Evolutionary conservation across 1,139 yeast species (phyloP).

Genomic region (Hemisphaericaspora xylofermentans): DNA sequence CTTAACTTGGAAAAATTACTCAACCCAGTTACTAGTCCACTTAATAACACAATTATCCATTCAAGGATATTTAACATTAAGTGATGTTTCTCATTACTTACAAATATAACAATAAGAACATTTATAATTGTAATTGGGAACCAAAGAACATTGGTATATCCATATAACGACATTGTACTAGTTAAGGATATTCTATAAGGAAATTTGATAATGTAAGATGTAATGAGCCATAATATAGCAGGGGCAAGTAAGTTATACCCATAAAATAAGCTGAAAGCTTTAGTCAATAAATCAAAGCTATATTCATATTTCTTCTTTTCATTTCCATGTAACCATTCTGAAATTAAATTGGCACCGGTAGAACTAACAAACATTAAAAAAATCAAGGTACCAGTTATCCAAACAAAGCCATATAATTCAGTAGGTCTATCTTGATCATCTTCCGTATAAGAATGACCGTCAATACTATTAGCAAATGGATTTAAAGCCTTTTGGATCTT

Average conservation of each 20-base stretch:
- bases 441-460: slow-evolving; percentile 16
- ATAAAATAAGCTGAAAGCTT: slow-evolving; percentile 65
- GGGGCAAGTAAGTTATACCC: slow-evolving; percentile 74
- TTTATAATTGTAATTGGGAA: slow-evolving; percentile 68
- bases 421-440: slow-evolving; percentile 40
- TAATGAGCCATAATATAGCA: slow-evolving; percentile 44
- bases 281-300: slow-evolving; percentile 60
- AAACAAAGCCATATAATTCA: slow-evolving; percentile 79
- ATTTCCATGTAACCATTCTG: slow-evolving; percentile 46
- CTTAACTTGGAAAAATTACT: slow-evolving; percentile 46
- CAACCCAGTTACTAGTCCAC: slow-evolving; percentile 49
- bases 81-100: slow-evolving; percentile 37
- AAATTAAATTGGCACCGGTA: slow-evolving; percentile 48
- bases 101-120: slow-evolving; percentile 45
- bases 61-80: slow-evolving; percentile 36
- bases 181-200: slow-evolving; percentile 41
- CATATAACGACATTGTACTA: slow-evolving; percentile 60
- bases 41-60: slow-evolving; percentile 47
- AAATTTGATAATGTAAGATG: slow-evolving; percentile 46
- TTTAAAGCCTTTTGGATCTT: slow-evolving; percentile 45
- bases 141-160: slow-evolving; percentile 80
- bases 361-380: slow-evolving; percentile 72
- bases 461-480: slow-evolving; percentile 35
- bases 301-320: slow-evolving; percentile 51
- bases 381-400: slow-evolving; percentile 81